Evolutionary conservation across 2,329 filamentous ascomycete species (phyloP), one percentile per base, ranked within the genome.

Genomic region (Drechslerella stenobrocha): DNA sequence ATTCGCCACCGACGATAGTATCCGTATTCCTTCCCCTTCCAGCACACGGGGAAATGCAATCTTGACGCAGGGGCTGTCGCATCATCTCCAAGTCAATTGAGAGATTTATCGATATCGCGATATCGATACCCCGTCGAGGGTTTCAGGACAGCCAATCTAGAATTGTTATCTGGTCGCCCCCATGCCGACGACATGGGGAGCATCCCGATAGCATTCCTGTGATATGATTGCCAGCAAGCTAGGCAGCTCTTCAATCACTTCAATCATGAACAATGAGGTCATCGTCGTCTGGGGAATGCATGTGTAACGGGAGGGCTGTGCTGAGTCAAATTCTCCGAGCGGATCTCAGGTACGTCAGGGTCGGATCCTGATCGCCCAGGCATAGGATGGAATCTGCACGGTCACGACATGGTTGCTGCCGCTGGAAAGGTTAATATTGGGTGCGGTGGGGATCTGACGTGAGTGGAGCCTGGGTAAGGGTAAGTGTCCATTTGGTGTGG

Each of bases 281-380:
- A 42, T 42, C 18, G 8, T 53, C n/a, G n/a, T 53, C 61, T 59
- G 61, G 55, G 63, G 63, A 67, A 67, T 67, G 63, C 55, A 67
- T 67, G 63, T 60, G 59, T 37, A 51, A 60, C 63, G 63, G 63
- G 60, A 67, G 52, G 61, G 63, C 63, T 59, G 63, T 67, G 63
- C 55, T 53, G 48, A 40, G 40, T 42, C 37, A 60, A 67, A 67
- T 67, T 67, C 63, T 67, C 63, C 63, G 63, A 67, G 30, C 63
- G 34, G 45, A 59, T 46, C n/a, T 40, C 45, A 15, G 59, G 44
- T 46, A 48, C 35, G 45, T 52, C 37, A n/a, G 42, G 48, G 52
- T 64, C 26, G 24, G 52, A 44, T 53, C 11, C 4, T 45, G 23
- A 24, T 35, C 40, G 52, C 11, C 22, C n/a, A 18, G 13, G 11